Base-by-base conservation (phyloP, 2,329 filamentous ascomycete species). In the Massarina eburnea region DNA sequence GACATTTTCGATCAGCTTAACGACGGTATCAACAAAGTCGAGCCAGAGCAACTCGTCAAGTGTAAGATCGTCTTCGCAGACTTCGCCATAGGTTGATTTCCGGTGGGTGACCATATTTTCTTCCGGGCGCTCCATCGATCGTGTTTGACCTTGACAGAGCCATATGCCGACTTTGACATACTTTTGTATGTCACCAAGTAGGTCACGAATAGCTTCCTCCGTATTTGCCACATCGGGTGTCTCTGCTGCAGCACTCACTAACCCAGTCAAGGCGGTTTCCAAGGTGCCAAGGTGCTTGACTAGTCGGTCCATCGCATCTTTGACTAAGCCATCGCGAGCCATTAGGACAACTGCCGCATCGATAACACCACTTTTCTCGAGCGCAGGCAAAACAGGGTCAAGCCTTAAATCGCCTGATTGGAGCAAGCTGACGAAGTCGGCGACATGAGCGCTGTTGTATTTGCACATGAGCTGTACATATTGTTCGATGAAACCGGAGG, bases 151-250 rank as follows among this genome's bases (percentile, higher is more conserved):
- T 70, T 95, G 89, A 59, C 94, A 97, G 10, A 99, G 76, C 94
- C 94, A 99, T 40, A 95, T 92, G 12, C 95, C 94, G 1, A 99
- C 89, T 53, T 91, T 86, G 1, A 86, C 84, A 70, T 96, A 97
- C 66, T 95, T 96, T 50, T 95, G 85, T 15, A 99, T 74, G 1
- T 86, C 84, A 46, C 83, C 81, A 3, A 96, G 77, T 1, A 96
- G 77, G 45, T 91, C 86, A 45, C 86, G 81, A 0, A 86, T 82
- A 0, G 87, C 81, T 51, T 86, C 82, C 48, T 84, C 80, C 2
- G 85, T 78, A 38, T 78, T 80, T 1, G 74, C 70, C 1, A 78
- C 73, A 45, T 86, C 80, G 1, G 77, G 76, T 21, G 80, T 79
- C 1, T 83, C 78, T 4, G 75, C 72, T 0, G 77, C 76, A 10